Evolutionary conservation across 2,329 filamentous ascomycete genomes (phyloP).

Genomic region (Pleochaeta shiraiana): DNA sequence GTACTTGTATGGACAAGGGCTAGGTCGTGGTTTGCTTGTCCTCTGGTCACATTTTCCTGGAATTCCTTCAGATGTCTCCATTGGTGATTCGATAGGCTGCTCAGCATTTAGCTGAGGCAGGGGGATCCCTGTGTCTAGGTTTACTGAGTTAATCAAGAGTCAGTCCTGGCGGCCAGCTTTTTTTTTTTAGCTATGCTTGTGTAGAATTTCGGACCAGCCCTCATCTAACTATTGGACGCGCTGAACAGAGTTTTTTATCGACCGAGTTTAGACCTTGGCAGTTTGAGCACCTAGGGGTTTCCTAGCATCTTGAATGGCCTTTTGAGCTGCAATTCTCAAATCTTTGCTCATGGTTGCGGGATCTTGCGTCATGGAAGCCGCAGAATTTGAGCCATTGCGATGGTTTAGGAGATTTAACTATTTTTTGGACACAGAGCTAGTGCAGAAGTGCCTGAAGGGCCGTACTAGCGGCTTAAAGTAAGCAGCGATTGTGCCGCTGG

Average conservation of each 20-base stretch:
- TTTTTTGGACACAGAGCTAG: background rate
- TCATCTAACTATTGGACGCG: too few relatives aligned
- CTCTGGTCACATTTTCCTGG: background rate
- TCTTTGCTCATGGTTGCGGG: background rate
- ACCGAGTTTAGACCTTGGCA: background rate
- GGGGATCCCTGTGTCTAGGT: background rate
- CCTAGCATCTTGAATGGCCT: too few relatives aligned
- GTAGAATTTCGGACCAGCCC: too few relatives aligned
- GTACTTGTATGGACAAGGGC: background rate
- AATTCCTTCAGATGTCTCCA: background rate
- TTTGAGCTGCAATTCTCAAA: background rate
- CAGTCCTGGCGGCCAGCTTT: background rate
- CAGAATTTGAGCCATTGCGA: background rate
- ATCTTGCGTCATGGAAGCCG: background rate
- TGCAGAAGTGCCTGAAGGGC: background rate
- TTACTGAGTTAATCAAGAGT: background rate
- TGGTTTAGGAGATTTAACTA: background rate
- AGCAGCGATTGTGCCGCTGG: background rate
- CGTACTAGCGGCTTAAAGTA: background rate
- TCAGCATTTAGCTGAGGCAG: background rate
- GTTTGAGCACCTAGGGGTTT: too few relatives aligned
- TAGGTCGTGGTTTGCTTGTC: background rate
- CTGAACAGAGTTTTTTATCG: too few relatives aligned
- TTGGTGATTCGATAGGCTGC: background rate
- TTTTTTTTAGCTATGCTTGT: too few relatives aligned